Percentiles rank a stretch among this genome's conserved stretches.
These are phyloP conservation scores for Macrocybe gigantea DNA, from an alignment of 768 basidiomycete genomes.

Conservation along the genomic window DNA sequence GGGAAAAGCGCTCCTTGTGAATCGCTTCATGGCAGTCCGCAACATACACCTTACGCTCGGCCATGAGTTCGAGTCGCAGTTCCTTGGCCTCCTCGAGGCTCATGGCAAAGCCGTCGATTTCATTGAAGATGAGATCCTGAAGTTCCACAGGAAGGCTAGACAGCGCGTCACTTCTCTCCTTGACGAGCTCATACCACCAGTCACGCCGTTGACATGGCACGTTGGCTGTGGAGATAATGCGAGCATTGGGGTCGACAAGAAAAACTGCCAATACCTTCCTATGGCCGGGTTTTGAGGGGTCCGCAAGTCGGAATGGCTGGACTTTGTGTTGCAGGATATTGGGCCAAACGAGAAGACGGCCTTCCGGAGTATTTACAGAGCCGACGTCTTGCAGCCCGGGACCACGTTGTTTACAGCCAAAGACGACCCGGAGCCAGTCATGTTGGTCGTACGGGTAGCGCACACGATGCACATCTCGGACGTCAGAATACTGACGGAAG, in stretches of 20 bases:
- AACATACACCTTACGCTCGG: constrained; percentile 22
- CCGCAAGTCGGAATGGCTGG: constrained; percentile 21
- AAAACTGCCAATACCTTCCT: constrained; percentile 31
- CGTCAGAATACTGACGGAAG: constrained; percentile 19
- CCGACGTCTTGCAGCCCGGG: constrained; percentile 17
- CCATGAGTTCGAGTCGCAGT: constrained; percentile 23
- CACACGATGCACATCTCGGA: constrained; percentile 6
- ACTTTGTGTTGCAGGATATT: constrained; percentile 28
- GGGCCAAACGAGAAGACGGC: constrained; percentile 24
- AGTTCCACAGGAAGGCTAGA: constrained; percentile 20
- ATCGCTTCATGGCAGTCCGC: constrained; percentile 10
- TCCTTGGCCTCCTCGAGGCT: constrained; percentile 21
- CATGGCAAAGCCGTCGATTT: constrained; percentile 21
- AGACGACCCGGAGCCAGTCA: constrained; percentile 12
- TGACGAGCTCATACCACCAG: constrained; percentile 15
- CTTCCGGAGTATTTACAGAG: constrained; percentile 16
- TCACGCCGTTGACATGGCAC: constrained; percentile 20
- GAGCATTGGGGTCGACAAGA: constrained; percentile 25
- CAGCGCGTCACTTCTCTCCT: constrained; percentile 1
- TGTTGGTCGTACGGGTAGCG: constrained; percentile 11
- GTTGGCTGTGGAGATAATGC: constrained; percentile 18
- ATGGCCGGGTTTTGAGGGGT: constrained; percentile 27
- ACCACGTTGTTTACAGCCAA: constrained; percentile 11
- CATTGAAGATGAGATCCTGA: constrained; percentile 13
- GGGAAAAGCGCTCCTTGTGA: constrained; percentile 10